These are phyloP conservation scores for Globisporangium barbulae DNA, from an alignment of 352 stramenopile genomes.

Conservation along the genomic window DNA sequence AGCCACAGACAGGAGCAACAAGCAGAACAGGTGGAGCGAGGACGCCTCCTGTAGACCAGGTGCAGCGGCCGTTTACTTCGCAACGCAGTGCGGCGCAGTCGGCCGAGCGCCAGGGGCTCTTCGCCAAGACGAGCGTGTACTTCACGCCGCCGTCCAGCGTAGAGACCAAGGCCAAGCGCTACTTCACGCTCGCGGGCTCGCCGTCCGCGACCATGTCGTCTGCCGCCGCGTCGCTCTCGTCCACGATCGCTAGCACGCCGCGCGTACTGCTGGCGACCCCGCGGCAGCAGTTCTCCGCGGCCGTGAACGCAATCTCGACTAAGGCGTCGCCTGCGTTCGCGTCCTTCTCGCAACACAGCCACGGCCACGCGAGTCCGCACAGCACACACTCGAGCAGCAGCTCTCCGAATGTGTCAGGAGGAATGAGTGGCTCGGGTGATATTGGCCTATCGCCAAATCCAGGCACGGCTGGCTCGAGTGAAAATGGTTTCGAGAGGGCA, in stretches of 20 bases:
- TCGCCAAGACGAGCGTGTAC: slow-evolving; percentile 51
- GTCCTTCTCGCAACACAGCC: slow-evolving; percentile 42
- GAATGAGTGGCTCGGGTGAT: slow-evolving; percentile 2
- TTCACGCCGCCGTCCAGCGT: slow-evolving; percentile 60
- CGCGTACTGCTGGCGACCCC: slow-evolving; percentile 59
- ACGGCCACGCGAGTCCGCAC: slow-evolving; percentile 17
- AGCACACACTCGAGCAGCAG: slow-evolving; percentile 5
- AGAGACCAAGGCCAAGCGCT: slow-evolving; percentile 61
- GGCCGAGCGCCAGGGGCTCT: slow-evolving; percentile 29
- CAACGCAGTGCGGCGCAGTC: slow-evolving; percentile 22
- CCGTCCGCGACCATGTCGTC: slow-evolving; percentile 69
- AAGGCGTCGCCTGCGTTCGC: slow-evolving; percentile 69
- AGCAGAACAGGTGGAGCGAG: background rate
- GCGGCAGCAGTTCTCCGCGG: slow-evolving; percentile 71
- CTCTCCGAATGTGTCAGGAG: slow-evolving; percentile 14
- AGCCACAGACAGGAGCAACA: background rate
- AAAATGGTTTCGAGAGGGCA: slow-evolving; percentile 1
- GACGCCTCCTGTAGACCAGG: slow-evolving; percentile 24
- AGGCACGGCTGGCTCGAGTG: background rate
- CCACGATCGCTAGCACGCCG: slow-evolving; percentile 70
- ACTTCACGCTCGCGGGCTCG: slow-evolving; percentile 56
- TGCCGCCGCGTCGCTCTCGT: slow-evolving; percentile 63
- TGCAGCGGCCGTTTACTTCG: slow-evolving; percentile 29
- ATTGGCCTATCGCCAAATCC: background rate
- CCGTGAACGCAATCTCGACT: slow-evolving; percentile 71